Conservation (phyloP, 148 eudicot species). For the Rhododendron mucronatum region DNA sequence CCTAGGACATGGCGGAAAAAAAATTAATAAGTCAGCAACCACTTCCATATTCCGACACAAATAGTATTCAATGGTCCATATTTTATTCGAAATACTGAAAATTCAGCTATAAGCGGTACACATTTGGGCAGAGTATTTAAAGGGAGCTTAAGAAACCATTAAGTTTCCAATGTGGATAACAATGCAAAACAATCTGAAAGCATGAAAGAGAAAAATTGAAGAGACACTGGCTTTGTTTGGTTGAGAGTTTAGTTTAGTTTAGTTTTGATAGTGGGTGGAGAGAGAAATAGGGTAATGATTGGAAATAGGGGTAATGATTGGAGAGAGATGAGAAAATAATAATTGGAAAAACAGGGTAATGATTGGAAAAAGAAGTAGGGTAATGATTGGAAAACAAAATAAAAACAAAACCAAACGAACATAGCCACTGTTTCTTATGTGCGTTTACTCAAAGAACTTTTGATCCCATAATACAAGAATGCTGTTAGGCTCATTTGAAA, state of each 20-base stretch:
- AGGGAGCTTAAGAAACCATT: no score
- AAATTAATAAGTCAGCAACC: no score
- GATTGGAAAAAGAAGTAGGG: no score
- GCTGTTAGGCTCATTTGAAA: not conserved
- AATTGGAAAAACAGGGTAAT: no score
- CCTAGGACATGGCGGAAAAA: not conserved
- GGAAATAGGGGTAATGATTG: no score
- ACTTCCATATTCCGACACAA: not conserved
- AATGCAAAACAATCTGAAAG: not conserved
- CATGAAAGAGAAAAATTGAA: not conserved
- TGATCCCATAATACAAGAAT: not conserved
- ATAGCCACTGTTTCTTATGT: not conserved
- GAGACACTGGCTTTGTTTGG: no score
- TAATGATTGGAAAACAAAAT: no score
- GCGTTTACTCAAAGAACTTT: not conserved
- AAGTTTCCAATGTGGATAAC: not conserved
- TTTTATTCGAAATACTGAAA: not conserved
- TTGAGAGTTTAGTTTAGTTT: no score
- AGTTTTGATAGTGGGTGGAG: no score
- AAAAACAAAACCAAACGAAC: no score
- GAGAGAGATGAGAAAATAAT: no score
- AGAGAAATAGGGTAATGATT: no score
- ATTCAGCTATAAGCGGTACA: not conserved
- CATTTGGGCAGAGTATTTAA: not conserved
- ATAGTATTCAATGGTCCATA: not conserved